Conservation (phyloP, 225 moss, liverwort and hornwort genomes). For the Marchantia polymorpha region DNA sequence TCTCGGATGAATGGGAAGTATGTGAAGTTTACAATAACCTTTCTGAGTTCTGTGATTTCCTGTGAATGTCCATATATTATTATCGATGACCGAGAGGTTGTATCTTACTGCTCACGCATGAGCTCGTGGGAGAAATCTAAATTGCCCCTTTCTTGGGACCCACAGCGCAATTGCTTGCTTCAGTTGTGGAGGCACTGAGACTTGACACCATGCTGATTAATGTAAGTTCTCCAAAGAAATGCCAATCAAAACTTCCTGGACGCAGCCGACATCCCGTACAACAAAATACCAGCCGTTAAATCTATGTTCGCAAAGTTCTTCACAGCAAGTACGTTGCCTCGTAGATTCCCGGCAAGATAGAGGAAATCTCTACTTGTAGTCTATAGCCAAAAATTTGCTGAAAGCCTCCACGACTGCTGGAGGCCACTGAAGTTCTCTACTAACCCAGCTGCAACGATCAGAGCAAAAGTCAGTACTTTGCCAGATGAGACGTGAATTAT, state of each 20-base stretch:
- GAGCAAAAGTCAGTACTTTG: neutral
- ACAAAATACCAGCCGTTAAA: neutral
- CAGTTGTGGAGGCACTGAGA: neutral
- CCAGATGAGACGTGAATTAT: neutral
- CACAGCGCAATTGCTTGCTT: neutral
- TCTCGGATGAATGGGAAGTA: neutral
- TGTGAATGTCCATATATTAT: neutral
- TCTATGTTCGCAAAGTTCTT: neutral
- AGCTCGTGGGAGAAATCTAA: neutral
- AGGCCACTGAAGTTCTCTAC: constrained; percentile 68
- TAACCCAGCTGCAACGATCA: constrained; percentile 66
- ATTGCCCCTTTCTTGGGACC: neutral
- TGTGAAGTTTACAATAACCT: neutral
- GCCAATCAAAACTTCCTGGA: neutral
- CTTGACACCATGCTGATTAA: neutral
- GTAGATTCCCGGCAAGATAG: neutral
- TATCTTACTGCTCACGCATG: neutral
- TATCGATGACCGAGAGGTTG: neutral
- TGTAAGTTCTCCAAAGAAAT: neutral
- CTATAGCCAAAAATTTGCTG: constrained; percentile 61
- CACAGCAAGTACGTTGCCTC: neutral
- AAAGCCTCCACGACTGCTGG: constrained; percentile 65
- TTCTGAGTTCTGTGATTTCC: neutral
- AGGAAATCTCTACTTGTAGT: constrained; percentile 18
- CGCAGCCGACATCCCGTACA: no score